Conservation (phyloP, 78 protist species). For the Dictyostelium purpureum region DNA sequence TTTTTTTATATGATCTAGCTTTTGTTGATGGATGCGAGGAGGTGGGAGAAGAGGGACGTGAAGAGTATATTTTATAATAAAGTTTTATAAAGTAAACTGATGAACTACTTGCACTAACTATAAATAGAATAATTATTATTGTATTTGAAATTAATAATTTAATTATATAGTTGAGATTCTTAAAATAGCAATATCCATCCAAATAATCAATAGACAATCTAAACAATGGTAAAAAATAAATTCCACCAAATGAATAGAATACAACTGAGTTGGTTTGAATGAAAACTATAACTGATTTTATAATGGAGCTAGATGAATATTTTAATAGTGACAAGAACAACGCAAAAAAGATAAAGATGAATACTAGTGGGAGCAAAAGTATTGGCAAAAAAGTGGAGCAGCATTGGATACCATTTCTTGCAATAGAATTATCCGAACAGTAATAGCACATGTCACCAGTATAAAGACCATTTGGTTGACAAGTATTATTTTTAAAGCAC, state of each 20-base stretch:
- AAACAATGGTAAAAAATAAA: neutral
- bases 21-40: too few relatives aligned
- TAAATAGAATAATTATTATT: neutral
- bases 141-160: neutral
- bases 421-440: neutral
- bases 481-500: neutral
- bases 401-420: neutral
- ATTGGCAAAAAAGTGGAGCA: neutral
- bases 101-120: too few relatives aligned
- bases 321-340: neutral
- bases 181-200: neutral
- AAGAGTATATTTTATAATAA: too few relatives aligned
- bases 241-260: constrained; percentile 3
- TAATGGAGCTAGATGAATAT: neutral
- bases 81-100: too few relatives aligned
- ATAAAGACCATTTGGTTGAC: neutral
- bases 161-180: neutral
- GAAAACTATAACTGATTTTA: neutral
- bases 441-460: neutral
- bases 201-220: neutral
- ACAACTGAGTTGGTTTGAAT: neutral
- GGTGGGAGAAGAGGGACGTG: too few relatives aligned
- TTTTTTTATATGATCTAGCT: too few relatives aligned
- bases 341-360: neutral
- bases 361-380: neutral